Evolutionary conservation across 2,329 filamentous ascomycete genomes (phyloP), one percentile per base, ranked within the genome.

Genomic region (Lachnellula occidentalis): DNA sequence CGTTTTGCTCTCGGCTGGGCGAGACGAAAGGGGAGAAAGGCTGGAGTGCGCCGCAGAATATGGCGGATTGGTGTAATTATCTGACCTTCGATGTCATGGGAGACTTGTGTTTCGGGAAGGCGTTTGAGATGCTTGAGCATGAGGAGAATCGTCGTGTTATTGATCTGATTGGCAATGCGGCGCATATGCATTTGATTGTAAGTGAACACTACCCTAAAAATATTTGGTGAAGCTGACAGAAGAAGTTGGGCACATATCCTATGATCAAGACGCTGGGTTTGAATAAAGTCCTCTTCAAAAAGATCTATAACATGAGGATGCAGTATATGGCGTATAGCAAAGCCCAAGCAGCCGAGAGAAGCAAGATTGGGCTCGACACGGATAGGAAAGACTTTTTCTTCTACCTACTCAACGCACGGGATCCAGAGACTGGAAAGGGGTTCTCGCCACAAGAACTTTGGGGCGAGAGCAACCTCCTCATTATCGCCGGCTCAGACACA

Each of bases 241-340:
- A 11, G 0, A 50, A 65, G 64, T 60, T 63, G 5, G 86, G 86
- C 42, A 85, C 86, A 8, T 87, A 88, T 80, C 85, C 86, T 58
- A 75, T 86, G 12, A 75, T 89, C 48, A 79, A 86, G 67, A 80
- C 78, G 59, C 79, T 87, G 64, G 78, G 80, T 57, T 74, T 90
- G 34, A 86, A 88, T 69, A 83, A 82, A 66, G 68, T 87, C 55
- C 74, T 90, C 50, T 88, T 90, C 70, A 82, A 76, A 55, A 79
- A 78, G 54, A 81, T 90, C 57, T 83, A 86, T 11, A 78, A 78
- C 22, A 83, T 84, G 43, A 80, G 86, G 3, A 85, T 81, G 67
- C 78, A 80, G 56, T 90, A 89, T 67, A 87, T 89, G 78, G 77
- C 78, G 50, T 88, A 88, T 71, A 86, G 83, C 69, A 83, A 85